These are phyloP conservation scores for Nannochloris sp. DNA, from an alignment of 139 green algal genomes.

Conservation along the genomic window DNA sequence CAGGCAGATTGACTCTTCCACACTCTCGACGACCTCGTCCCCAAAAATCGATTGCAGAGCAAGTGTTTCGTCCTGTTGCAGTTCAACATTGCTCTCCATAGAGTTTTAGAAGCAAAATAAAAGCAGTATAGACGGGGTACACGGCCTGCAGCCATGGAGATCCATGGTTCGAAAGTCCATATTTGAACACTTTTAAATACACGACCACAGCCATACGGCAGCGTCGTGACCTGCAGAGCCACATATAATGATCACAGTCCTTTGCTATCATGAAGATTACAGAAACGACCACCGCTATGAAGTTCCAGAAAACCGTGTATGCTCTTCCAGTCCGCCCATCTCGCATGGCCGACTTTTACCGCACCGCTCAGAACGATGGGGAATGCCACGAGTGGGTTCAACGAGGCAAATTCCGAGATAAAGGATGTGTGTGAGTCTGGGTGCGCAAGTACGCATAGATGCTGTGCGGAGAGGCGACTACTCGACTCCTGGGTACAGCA, in stretches of 20 bases:
- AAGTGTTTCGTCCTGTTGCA: conserved; percentile 47
- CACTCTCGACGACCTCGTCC: conserved; percentile 12
- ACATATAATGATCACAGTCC: too few species aligned
- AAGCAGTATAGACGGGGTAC: background rate
- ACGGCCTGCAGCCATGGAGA: too few species aligned
- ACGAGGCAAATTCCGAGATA: conserved; percentile 4
- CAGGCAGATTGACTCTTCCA: background rate
- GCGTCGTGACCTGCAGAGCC: too few species aligned
- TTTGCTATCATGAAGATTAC: too few species aligned
- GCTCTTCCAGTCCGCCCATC: conserved; percentile 4
- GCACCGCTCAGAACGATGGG: conserved; percentile 2
- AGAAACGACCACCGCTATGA: background rate
- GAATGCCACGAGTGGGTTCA: conserved; percentile 14
- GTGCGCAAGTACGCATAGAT: conserved; percentile 29
- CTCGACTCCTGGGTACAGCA: conserved; percentile 30
- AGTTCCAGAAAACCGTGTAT: conserved; percentile 5
- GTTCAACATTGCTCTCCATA: conserved; percentile 5
- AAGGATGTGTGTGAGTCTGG: conserved; percentile 3
- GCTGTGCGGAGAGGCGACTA: conserved; percentile 42
- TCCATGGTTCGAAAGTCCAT: background rate
- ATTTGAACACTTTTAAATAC: background rate
- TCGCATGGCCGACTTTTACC: conserved; percentile 6
- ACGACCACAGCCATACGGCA: too few species aligned
- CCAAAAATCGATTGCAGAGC: conserved; percentile 59
- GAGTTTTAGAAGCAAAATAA: background rate